Evolutionary conservation across 179 eudicot genomes (phyloP), one percentile per base, ranked within the genome.

Genomic region (Corrigiola litoralis): DNA sequence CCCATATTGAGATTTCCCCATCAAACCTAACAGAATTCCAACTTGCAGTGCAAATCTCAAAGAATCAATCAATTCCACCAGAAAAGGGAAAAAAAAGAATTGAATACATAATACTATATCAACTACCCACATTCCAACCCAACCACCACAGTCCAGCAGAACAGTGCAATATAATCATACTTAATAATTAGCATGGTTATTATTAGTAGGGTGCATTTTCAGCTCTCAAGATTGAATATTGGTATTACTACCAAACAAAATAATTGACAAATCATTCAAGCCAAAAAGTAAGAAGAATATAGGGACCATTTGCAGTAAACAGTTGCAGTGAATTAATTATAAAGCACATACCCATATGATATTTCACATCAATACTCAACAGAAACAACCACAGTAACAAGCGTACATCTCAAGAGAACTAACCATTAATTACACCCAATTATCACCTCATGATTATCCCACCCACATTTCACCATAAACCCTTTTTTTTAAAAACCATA

Each of bases 291-390:
- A 51, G 37, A 28, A 42, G 34, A 27, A 13, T 6, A 60, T 20
- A 40, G 45, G 25, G 70, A 74, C 78, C 34, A 58, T 34, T 64
- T 48, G 4, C n/a, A 44, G 47, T 29, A 44, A 49, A n/a, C 28
- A 8, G 12, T 32, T 34, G 21, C 50, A 46, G 53, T 36, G 17
- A 57, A 42, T 59, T 50, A 33, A 54, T 0, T 1, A 3, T 40
- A 23, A 67, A 61, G 56, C 57, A 68, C 48, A 41, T 61, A 62
- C 68, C 64, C 75, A 57, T 23, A 53, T 58, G 72, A 73, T 58
- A 66, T 64, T 63, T 70, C 74, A 80, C 75, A 66, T 66, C 78
- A 70, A 46, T 37, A 2, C 44, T 52, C 44, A 37, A 17, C n/a
- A n/a, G n/a, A n/a, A 71, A 25, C 38, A 29, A 42, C 50, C 65